Conservation (phyloP, 1,284 basidiomycete genomes). For the Puccinia hordei region DNA sequence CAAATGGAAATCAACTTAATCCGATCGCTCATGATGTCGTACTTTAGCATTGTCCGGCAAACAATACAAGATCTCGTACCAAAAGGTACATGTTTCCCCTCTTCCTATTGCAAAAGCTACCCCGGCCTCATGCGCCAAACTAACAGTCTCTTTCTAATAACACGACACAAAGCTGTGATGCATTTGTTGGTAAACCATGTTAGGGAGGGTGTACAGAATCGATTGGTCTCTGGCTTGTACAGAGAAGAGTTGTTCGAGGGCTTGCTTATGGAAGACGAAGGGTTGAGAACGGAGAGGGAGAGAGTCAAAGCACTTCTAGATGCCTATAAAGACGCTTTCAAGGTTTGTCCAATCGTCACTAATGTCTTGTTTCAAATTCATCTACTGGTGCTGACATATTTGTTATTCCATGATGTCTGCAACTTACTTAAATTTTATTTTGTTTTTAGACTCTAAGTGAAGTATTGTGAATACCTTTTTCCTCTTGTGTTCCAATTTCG, state of each 20-base stretch:
- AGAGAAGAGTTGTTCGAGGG: conserved; percentile 72
- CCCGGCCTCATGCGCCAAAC: background rate
- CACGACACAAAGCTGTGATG: conserved; percentile 53
- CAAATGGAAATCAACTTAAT: conserved; percentile 97
- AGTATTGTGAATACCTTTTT: conserved; percentile 45
- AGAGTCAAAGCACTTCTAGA: conserved; percentile 91
- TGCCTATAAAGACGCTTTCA: conserved; percentile 95
- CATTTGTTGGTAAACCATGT: conserved; percentile 88
- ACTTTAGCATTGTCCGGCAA: conserved; percentile 94
- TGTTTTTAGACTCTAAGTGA: conserved; percentile 46
- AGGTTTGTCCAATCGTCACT: conserved; percentile 50
- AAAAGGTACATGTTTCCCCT: conserved; percentile 68
- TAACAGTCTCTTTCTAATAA: background rate
- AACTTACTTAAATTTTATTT: background rate
- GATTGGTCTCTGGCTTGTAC: conserved; percentile 87
- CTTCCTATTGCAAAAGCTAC: background rate
- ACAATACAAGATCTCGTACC: conserved; percentile 96
- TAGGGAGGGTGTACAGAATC: conserved; percentile 93
- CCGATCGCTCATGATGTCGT: conserved; percentile 87
- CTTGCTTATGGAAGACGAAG: conserved; percentile 92
- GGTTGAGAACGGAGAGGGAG: conserved; percentile 85
- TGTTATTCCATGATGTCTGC: background rate
- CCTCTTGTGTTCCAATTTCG: background rate
- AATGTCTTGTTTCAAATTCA: background rate
- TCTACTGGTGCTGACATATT: background rate